A percentile compares a stretch with the other conserved stretches of the same genome.
Evolutionary conservation across 352 stramenopile species (phyloP).

Genomic region (Thraustotheca clavata): DNA sequence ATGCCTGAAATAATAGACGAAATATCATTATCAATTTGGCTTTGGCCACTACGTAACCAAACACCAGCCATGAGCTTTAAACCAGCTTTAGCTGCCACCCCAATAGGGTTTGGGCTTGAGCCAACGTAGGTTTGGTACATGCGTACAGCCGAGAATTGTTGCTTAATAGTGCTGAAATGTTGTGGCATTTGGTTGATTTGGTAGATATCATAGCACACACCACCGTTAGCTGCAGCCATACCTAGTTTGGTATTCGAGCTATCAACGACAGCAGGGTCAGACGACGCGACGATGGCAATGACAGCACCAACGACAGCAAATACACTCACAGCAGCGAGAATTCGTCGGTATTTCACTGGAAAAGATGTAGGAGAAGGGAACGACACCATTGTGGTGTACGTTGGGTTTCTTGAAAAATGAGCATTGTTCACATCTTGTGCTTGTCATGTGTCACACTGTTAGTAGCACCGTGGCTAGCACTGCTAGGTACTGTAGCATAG

Average conservation of each 20-base stretch:
- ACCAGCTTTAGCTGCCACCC: constrained; percentile 30
- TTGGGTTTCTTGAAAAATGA: background rate
- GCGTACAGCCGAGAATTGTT: constrained; percentile 46
- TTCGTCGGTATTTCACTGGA: background rate
- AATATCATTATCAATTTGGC: constrained; percentile 41
- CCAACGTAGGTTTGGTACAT: constrained; percentile 58
- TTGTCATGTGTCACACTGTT: too few relatives aligned
- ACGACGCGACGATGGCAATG: background rate
- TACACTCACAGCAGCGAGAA: background rate
- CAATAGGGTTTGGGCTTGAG: constrained; percentile 34
- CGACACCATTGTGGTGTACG: constrained; percentile 3
- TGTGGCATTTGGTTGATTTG: constrained; percentile 30
- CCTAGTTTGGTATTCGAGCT: background rate
- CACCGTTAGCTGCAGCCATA: constrained; percentile 3
- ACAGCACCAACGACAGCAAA: background rate
- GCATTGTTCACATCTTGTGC: too few relatives aligned
- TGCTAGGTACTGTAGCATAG: too few relatives aligned
- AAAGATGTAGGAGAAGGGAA: background rate
- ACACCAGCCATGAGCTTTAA: constrained; percentile 56
- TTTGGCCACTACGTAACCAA: constrained; percentile 26
- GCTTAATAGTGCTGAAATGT: constrained; percentile 37
- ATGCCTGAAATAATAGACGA: constrained; percentile 46
- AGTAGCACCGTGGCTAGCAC: too few relatives aligned
- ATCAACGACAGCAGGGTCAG: background rate
- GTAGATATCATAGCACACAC: constrained; percentile 45